Conservation (phyloP, 345 rosid genomes). For the Toxicodendron radicans region DNA sequence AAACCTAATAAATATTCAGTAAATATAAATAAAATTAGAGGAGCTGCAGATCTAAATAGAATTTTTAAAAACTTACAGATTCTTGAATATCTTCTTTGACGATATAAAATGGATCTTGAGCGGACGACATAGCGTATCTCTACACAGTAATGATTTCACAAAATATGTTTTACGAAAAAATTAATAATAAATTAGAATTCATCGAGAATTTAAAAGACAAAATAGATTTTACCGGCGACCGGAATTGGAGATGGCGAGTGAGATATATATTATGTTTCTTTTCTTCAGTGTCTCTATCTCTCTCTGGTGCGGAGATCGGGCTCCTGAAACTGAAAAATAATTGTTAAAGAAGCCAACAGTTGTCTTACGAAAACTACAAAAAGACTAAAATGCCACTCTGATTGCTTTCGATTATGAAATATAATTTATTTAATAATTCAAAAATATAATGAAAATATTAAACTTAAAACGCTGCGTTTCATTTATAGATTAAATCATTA, state of each 20-base stretch:
- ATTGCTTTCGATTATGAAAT: neutral
- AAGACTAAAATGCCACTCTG: neutral
- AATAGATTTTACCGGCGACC: neutral
- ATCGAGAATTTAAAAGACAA: neutral
- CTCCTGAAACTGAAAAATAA: neutral
- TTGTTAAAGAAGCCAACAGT: neutral
- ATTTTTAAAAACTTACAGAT: slow-evolving; percentile 59
- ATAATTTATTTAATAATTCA: no score
- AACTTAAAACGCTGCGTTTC: slow-evolving; percentile 9
- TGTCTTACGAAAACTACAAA: neutral
- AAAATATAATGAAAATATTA: no score
- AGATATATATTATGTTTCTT: no score
- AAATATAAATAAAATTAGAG: neutral
- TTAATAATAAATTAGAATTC: neutral
- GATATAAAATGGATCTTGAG: slow-evolving; percentile 96
- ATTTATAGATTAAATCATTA: neutral
- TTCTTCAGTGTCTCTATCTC: neutral
- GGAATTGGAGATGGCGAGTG: neutral
- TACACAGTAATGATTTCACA: neutral
- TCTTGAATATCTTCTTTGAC: slow-evolving; percentile 98
- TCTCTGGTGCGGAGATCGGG: neutral
- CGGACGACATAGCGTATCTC: slow-evolving; percentile 65
- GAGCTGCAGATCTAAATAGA: neutral
- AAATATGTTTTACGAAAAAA: neutral
- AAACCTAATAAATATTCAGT: neutral